These are phyloP conservation scores for Boeremia exigua DNA, from an alignment of 2,329 filamentous ascomycete species.

Conservation along the genomic window DNA sequence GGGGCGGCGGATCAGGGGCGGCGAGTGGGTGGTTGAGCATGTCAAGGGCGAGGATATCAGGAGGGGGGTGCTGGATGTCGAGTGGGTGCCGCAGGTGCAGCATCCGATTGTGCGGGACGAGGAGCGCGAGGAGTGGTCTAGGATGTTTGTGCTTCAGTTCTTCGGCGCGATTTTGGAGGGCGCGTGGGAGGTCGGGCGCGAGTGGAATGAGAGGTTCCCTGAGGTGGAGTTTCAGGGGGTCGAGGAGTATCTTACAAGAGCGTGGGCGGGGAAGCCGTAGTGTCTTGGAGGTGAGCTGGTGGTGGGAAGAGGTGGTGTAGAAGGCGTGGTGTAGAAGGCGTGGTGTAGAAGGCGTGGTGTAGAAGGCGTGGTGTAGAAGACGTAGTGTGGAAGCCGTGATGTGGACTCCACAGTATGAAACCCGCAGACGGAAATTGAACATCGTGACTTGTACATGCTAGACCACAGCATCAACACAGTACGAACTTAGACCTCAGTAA, in stretches of 20 bases:
- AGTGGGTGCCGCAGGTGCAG: conserved; percentile 49
- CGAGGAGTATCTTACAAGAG: conserved; percentile 52
- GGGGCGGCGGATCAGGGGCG: conserved; percentile 38
- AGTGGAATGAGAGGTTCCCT: conserved; percentile 55
- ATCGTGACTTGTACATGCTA: too few species aligned
- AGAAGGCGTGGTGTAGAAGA: too few species aligned
- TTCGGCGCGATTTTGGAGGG: conserved; percentile 52
- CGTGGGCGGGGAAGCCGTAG: conserved; percentile 50
- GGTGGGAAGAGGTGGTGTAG: too few species aligned
- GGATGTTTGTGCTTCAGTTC: conserved; percentile 51
- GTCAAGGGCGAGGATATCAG: conserved; percentile 57
- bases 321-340: too few species aligned
- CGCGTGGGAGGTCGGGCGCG: conserved; percentile 52
- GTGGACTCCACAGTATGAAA: too few species aligned
- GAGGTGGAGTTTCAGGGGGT: conserved; percentile 52
- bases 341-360: too few species aligned
- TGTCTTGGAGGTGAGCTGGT: too few species aligned
- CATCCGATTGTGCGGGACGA: conserved; percentile 49
- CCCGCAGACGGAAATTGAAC: too few species aligned
- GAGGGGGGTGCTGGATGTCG: conserved; percentile 48
- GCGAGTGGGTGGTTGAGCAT: conserved; percentile 51
- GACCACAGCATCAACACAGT: not conserved
- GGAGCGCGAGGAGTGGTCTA: conserved; percentile 42
- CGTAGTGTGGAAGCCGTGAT: too few species aligned
- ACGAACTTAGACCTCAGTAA: not conserved